phyloP scores from a whole-genome alignment of 164 flowering plant species.

The Berberis vulgaris region DNA sequence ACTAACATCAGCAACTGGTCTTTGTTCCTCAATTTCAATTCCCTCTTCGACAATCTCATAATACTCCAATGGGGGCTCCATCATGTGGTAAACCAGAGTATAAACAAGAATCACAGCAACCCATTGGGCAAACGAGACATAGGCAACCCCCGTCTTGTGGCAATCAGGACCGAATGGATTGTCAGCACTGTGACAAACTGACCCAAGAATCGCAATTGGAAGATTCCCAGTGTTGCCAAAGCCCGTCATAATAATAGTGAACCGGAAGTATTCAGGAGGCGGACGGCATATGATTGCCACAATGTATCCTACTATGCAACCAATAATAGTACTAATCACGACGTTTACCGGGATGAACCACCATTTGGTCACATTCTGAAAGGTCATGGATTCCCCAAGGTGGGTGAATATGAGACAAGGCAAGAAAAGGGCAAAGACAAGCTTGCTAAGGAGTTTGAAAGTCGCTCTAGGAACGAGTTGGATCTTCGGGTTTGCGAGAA shows the following conservation, averaged over 20 bases:
- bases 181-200: constrained; percentile 63
- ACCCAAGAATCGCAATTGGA: constrained; percentile 63
- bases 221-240: constrained; percentile 93
- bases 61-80: constrained; percentile 87
- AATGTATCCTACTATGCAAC: constrained; percentile 57
- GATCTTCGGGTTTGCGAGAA: constrained; percentile 36
- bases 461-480: constrained; percentile 65
- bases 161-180: constrained; percentile 71
- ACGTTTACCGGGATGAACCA: constrained; percentile 93
- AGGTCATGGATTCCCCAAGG: constrained; percentile 60
- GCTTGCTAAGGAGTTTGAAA: constrained; percentile 84
- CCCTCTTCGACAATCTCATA: constrained; percentile 52
- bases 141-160: constrained; percentile 56
- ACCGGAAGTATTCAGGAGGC: constrained; percentile 56
- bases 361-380: constrained; percentile 44
- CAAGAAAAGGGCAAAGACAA: constrained; percentile 78
- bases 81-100: constrained; percentile 91
- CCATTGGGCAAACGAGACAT: constrained; percentile 89
- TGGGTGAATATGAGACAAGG: constrained; percentile 77
- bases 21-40: constrained; percentile 32
- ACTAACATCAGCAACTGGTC: constrained; percentile 24
- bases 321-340: constrained; percentile 50
- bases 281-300: constrained; percentile 71
- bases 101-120: constrained; percentile 79
- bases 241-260: constrained; percentile 74